Conservation (phyloP, 768 basidiomycete species). For the Termitomyces sp. region DNA sequence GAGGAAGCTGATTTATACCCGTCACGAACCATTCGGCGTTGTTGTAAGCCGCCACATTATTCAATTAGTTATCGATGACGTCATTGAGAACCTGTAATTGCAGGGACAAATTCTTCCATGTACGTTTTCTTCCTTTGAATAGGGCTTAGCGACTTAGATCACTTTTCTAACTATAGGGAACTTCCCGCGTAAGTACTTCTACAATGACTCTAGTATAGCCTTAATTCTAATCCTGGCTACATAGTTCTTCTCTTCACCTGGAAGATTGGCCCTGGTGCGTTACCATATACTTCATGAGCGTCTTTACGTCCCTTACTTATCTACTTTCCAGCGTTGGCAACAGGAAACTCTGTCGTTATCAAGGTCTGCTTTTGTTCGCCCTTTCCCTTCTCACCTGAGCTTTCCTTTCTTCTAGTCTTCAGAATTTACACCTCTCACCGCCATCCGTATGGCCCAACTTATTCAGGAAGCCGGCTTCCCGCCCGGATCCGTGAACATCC, state of each 20-base stretch:
- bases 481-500: conserved; percentile 70
- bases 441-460: conserved; percentile 50
- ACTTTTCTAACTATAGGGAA: conserved; percentile 47
- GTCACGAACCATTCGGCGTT: conserved; percentile 56
- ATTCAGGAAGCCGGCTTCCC: conserved; percentile 73
- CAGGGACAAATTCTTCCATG: conserved; percentile 26
- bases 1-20: conserved; percentile 50
- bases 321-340: conserved; percentile 52
- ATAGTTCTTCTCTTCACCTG: conserved; percentile 57
- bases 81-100: neutral
- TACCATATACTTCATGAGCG: too few species aligned
- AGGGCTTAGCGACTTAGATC: neutral
- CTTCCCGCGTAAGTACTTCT: conserved; percentile 39
- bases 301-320: too few species aligned
- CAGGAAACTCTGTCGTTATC: conserved; percentile 73
- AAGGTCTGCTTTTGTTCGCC: conserved; percentile 28
- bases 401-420: conserved; percentile 42
- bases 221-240: conserved; percentile 11
- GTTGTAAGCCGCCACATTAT: conserved; percentile 19
- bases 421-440: conserved; percentile 71
- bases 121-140: conserved; percentile 4
- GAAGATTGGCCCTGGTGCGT: conserved; percentile 72
- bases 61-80: neutral
- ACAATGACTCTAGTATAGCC: neutral
- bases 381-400: neutral